Base-by-base conservation (phyloP, 2,329 filamentous ascomycete species). In the Verruconis gallopava region DNA sequence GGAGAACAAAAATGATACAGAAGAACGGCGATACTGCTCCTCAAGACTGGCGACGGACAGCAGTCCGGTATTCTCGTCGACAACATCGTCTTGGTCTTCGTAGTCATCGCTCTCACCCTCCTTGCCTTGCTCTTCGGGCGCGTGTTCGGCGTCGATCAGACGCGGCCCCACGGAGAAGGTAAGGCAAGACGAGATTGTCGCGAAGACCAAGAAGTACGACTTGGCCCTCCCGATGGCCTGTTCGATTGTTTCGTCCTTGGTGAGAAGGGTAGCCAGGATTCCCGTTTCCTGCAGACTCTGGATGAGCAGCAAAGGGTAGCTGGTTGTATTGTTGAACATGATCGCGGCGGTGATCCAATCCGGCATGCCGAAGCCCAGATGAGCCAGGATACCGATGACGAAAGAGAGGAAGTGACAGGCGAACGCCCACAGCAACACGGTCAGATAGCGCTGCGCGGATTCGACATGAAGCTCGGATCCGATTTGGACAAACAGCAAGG, bases 321-420 rank as follows among this genome's bases (percentile, higher is more conserved):
- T 67, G 0, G 69, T 73, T 0, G 71, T 75, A 51, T 75, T 75
- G 54, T 75, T 75, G 58, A 75, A 74, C 30, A 66, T 61, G 28
- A 73, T 62, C 1, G 71, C 68, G 3, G 68, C 69, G 3, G 69
- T 68, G 2, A 68, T 64, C 71, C 71, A 75, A 14, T 58, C 53
- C 1, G 71, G 72, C 3, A 73, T 59, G 17, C 63, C 64, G 47
- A 74, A 65, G 13, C 65, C 42, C 18, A 58, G 60, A 3, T 65
- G 67, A 3, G 66, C 53, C 4, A 57, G 34, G 22, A 60, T 55
- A n/a, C 67, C 69, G 3, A 73, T 48, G 4, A 56, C 51, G 45
- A 75, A 63, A 1, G 70, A 73, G 9, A 65, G 48, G 17, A 67
- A 46, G 21, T 67, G 69, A 50, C 72, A 73, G 14, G 62, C 44